These are phyloP conservation scores for Phytophthora melonis DNA, from an alignment of 352 stramenopile genomes.

Conservation along the genomic window DNA sequence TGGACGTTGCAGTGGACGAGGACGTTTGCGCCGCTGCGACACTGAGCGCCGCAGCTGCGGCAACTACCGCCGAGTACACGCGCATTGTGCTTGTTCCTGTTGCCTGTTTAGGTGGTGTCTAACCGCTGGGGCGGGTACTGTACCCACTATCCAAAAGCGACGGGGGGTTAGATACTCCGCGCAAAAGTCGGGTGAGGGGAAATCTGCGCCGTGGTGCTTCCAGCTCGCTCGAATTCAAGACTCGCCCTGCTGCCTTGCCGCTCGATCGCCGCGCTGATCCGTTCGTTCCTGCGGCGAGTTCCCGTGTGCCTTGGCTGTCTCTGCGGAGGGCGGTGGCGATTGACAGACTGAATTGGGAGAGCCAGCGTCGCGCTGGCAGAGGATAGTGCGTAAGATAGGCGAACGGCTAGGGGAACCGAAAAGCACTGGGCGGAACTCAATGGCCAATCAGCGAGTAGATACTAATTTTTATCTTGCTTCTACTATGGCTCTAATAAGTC, in stretches of 20 bases:
- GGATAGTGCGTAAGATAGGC: slow-evolving; percentile 34
- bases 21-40: slow-evolving; percentile 49
- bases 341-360: slow-evolving; percentile 39
- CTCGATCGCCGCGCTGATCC: slow-evolving; percentile 1
- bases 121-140: neutral
- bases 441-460: slow-evolving; percentile 18
- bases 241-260: neutral
- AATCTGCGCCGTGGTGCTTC: slow-evolving; percentile 27
- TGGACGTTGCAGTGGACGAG: slow-evolving; percentile 27
- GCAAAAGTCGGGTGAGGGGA: slow-evolving; percentile 4
- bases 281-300: slow-evolving; percentile 24
- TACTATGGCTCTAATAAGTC: slow-evolving; percentile 12
- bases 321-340: slow-evolving; percentile 15
- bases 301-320: slow-evolving; percentile 17
- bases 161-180: slow-evolving; percentile 11
- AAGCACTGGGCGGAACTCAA: slow-evolving; percentile 22
- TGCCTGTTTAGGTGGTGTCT: neutral
- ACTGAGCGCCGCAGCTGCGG: slow-evolving; percentile 15
- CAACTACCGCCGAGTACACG: slow-evolving; percentile 24
- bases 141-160: slow-evolving; percentile 25
- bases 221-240: slow-evolving; percentile 1
- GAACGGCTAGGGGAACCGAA: slow-evolving; percentile 20
- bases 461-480: slow-evolving; percentile 7
- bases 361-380: slow-evolving; percentile 30
- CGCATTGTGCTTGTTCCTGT: slow-evolving; percentile 26